Evolutionary conservation across 1,284 basidiomycete species (phyloP), one percentile per base, ranked within the genome.

Genomic region (Phlebopus sp.): DNA sequence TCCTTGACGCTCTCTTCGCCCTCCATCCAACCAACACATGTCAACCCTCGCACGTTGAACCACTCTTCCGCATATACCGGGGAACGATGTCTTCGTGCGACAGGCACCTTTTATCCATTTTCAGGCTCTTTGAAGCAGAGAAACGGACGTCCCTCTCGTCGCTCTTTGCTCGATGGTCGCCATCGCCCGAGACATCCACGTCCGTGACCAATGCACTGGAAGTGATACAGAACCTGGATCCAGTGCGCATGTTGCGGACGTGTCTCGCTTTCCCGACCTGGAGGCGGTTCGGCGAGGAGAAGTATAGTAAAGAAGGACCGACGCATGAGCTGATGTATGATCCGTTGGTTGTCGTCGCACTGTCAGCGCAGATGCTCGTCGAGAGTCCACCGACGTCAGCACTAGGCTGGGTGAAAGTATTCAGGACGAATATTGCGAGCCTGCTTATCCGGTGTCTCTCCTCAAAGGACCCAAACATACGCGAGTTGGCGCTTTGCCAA

Each of bases 381-480:
- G 81, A 84, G 29, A 71, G 72, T 39, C 74, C 71, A 11, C 80
- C 84, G 0, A 63, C 80, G 0, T 80, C 82, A 0, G 79, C 84
- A 0, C 69, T 87, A 50, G 80, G 62, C n/a, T 97, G 92, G 92
- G 84, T 97, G 10, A 84, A 91, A 57, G 64, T 97, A 6, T 84
- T 94, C 62, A 73, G 92, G 49, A 90, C 86, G 15, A 95, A 96
- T 56, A 74, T 86, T 4, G 74, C 90, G 10, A 82, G 90, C 31
- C 59, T 97, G 30, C 75, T 89, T 1, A 76, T 97, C 17, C 81
- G 86, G 31, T 77, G 81, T 0, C 64, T 97, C 42, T 88, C 92
- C 0, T 82, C 87, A 1, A 81, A 81, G 48, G 81, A 89, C 56
- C 64, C 59, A 0, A 68, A 70, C 13, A 69, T 90, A 31, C 81